Evolutionary conservation across 164 flowering plant genomes (phyloP).

Genomic region (Vitis riparia): DNA sequence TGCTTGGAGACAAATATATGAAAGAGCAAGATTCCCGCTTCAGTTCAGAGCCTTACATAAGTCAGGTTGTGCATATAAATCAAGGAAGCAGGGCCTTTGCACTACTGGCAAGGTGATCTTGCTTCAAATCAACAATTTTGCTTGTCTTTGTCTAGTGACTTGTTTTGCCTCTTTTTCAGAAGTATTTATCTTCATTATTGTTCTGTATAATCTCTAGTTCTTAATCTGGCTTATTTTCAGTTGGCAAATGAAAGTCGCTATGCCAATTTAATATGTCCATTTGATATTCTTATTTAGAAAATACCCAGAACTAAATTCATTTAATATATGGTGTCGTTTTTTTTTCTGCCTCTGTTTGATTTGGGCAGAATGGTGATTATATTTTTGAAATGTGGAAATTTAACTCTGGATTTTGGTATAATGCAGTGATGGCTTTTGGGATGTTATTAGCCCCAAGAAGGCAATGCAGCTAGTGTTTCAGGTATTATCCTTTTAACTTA

Average conservation of each 20-base stretch:
- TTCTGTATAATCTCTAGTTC: not conserved
- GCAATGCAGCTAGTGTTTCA: slow-evolving; percentile 75
- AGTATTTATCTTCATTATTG: too few species aligned
- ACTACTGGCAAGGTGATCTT: slow-evolving; percentile 76
- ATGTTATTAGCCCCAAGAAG: slow-evolving; percentile 75
- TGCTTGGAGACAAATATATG: slow-evolving; percentile 96
- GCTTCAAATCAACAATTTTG: not conserved
- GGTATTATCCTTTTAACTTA: slow-evolving; percentile 35
- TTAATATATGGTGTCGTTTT: too few species aligned
- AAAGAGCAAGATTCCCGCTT: slow-evolving; percentile 91
- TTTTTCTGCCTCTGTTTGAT: too few species aligned
- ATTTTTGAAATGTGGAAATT: not conserved
- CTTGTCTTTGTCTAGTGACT: not conserved
- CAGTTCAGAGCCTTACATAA: slow-evolving; percentile 85
- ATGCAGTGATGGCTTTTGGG: slow-evolving; percentile 98
- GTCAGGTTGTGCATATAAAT: slow-evolving; percentile 64
- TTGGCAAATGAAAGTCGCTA: too few species aligned
- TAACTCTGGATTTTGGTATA: slow-evolving; percentile 6
- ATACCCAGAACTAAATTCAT: too few species aligned
- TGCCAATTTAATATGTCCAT: too few species aligned
- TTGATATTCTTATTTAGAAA: too few species aligned
- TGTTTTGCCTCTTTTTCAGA: not conserved
- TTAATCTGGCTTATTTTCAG: too few species aligned
- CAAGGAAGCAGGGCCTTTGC: slow-evolving; percentile 69
- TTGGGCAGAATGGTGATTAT: not conserved